Evolutionary conservation across 2,329 filamentous ascomycete genomes (phyloP).

Genomic region (Biscogniauxia marginata): DNA sequence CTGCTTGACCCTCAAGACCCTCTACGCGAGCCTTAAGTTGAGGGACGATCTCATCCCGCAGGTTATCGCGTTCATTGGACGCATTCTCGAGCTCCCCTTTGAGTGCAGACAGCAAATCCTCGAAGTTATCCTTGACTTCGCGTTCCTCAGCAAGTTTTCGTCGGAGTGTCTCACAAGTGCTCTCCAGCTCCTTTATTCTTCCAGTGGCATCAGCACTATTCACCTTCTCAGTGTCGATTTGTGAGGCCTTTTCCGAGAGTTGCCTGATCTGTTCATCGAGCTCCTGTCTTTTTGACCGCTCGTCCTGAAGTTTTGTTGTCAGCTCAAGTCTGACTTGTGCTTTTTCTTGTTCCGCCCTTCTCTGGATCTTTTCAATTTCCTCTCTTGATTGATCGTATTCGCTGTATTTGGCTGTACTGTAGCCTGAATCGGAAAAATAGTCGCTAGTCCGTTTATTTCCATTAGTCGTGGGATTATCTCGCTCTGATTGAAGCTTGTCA

Average conservation of each 20-base stretch:
- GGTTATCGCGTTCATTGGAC: conserved; percentile 85
- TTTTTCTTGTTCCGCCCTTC: conserved; percentile 86
- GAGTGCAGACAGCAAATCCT: conserved; percentile 83
- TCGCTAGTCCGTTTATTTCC: conserved; percentile 80
- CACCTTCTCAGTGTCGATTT: conserved; percentile 54
- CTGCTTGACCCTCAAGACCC: conserved; percentile 71
- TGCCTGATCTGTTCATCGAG: conserved; percentile 83
- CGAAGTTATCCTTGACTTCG: conserved; percentile 86
- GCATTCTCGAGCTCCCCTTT: conserved; percentile 78
- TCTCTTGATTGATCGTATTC: conserved; percentile 62
- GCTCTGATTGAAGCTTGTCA: conserved; percentile 80
- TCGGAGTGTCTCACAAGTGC: conserved; percentile 75
- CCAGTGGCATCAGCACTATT: conserved; percentile 56
- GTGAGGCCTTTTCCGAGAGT: conserved; percentile 74
- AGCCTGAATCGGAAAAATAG: conserved; percentile 96
- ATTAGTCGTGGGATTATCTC: conserved; percentile 53
- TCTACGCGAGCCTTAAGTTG: conserved; percentile 74
- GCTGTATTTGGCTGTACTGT: conserved; percentile 77
- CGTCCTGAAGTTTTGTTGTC: conserved; percentile 82
- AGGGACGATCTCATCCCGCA: conserved; percentile 84
- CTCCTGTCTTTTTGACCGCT: conserved; percentile 70
- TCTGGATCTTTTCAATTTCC: conserved; percentile 79
- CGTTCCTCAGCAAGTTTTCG: conserved; percentile 82
- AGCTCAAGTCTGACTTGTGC: conserved; percentile 83
- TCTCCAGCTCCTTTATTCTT: conserved; percentile 75